Percentiles rank a stretch among this genome's conserved stretches.
phyloP scores from a whole-genome alignment of 306 rosid genomes.

The Trifolium dubium region DNA sequence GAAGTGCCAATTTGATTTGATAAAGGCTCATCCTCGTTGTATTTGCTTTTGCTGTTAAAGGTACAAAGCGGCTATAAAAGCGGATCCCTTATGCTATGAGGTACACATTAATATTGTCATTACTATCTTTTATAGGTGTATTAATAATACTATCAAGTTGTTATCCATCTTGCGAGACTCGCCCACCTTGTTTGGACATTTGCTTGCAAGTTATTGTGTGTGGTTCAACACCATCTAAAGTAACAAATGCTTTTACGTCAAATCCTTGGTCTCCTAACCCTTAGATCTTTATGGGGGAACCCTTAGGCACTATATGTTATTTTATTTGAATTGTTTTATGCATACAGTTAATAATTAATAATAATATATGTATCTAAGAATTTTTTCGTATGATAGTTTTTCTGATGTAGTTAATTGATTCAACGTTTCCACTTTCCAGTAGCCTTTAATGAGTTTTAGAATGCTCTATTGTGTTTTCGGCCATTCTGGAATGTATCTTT shows the following conservation, averaged over 20 bases:
- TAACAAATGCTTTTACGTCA: background rate
- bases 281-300: no score
- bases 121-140: constrained; percentile 22
- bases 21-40: constrained; percentile 25
- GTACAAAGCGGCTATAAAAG: constrained; percentile 95
- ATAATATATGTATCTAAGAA: no score
- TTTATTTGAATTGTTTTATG: no score
- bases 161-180: constrained; percentile 1
- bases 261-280: background rate
- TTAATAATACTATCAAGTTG: constrained; percentile 21
- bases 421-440: background rate
- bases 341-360: no score
- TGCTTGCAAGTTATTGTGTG: constrained; percentile 7
- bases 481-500: constrained; percentile 1
- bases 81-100: constrained; percentile 98
- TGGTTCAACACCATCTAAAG: background rate
- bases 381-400: constrained; percentile 18
- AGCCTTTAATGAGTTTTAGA: constrained; percentile 5
- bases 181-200: constrained; percentile 8
- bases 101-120: constrained; percentile 50
- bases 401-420: constrained; percentile 26
- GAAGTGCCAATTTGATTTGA: constrained; percentile 26
- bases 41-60: constrained; percentile 53
- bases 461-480: constrained; percentile 3
- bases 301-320: no score